phyloP scores from a whole-genome alignment of 176 grass and related monocot species.

The Musa troglodytarum region DNA sequence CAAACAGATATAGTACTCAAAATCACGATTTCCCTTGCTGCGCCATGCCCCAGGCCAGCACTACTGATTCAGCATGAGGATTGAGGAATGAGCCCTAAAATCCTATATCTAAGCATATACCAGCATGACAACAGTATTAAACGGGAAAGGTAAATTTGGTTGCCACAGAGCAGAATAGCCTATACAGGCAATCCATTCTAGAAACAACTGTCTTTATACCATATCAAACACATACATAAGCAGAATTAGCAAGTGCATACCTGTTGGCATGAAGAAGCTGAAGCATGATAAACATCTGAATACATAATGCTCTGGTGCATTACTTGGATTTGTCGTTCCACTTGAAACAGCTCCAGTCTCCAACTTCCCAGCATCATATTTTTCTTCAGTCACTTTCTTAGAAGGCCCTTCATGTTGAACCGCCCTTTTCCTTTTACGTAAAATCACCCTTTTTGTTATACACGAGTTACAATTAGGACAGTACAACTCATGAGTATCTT shows the following conservation, averaged over 20 bases:
- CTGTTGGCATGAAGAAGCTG: conserved; percentile 77
- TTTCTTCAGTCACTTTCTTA: conserved; percentile 39
- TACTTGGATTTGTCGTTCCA: conserved; percentile 11
- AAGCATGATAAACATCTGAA: conserved; percentile 97
- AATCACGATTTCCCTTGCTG: neutral
- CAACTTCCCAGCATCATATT: conserved; percentile 1
- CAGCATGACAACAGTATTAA: neutral
- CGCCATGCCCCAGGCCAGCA: neutral
- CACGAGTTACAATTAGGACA: conserved; percentile 82
- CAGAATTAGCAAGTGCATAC: conserved; percentile 19
- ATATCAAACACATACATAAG: neutral
- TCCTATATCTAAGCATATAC: neutral
- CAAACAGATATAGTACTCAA: neutral
- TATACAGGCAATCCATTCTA: neutral
- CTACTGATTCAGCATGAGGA: neutral
- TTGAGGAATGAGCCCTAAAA: neutral
- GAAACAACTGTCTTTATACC: neutral
- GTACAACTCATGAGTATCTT: conserved; percentile 78
- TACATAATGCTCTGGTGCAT: conserved; percentile 24
- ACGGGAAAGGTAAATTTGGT: neutral
- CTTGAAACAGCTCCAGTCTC: neutral
- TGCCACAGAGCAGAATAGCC: neutral
- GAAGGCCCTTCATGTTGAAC: conserved; percentile 9
- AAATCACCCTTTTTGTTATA: conserved; percentile 84
- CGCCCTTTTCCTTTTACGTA: conserved; percentile 74